These are phyloP conservation scores for Nidula microcarpa DNA, from an alignment of 768 basidiomycete species.

Conservation along the genomic window DNA sequence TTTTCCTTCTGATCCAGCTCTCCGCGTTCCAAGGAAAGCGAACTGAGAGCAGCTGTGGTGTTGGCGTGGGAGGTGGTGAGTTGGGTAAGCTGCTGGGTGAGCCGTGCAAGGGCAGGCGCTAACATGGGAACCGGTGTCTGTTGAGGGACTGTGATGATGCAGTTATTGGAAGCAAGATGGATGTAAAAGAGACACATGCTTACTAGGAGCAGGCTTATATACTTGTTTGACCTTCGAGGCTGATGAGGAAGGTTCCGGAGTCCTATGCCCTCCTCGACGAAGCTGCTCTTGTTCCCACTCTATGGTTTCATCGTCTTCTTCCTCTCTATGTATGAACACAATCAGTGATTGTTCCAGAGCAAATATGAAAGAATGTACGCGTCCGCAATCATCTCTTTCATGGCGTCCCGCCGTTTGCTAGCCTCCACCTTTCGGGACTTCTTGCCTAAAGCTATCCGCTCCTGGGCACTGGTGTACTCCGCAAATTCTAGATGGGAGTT, in stretches of 20 bases:
- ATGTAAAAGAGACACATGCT: conserved; percentile 9
- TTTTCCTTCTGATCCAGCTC: conserved; percentile 66
- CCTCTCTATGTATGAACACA: conserved; percentile 43
- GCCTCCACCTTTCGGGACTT: conserved; percentile 75
- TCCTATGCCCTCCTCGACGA: conserved; percentile 62
- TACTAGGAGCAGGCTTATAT: conserved; percentile 76
- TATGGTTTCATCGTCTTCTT: conserved; percentile 78
- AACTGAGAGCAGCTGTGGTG: conserved; percentile 52
- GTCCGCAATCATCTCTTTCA: conserved; percentile 80
- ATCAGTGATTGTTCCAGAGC: neutral
- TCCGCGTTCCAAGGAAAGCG: conserved; percentile 58
- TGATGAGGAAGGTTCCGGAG: conserved; percentile 30
- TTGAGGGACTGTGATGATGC: conserved; percentile 53
- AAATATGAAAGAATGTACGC: conserved; percentile 45
- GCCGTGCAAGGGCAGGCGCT: conserved; percentile 52
- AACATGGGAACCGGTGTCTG: conserved; percentile 63
- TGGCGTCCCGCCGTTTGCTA: conserved; percentile 58
- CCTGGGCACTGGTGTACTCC: conserved; percentile 85
- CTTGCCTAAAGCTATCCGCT: conserved; percentile 82
- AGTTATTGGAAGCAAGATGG: conserved; percentile 3
- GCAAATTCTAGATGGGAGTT: conserved; percentile 58
- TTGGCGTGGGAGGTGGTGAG: conserved; percentile 67
- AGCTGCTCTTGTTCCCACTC: conserved; percentile 88
- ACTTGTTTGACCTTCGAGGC: conserved; percentile 42
- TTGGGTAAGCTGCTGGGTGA: conserved; percentile 56